Base-by-base conservation (phyloP, 2,329 filamentous ascomycete species). In the Drechslerella coelobrocha region DNA sequence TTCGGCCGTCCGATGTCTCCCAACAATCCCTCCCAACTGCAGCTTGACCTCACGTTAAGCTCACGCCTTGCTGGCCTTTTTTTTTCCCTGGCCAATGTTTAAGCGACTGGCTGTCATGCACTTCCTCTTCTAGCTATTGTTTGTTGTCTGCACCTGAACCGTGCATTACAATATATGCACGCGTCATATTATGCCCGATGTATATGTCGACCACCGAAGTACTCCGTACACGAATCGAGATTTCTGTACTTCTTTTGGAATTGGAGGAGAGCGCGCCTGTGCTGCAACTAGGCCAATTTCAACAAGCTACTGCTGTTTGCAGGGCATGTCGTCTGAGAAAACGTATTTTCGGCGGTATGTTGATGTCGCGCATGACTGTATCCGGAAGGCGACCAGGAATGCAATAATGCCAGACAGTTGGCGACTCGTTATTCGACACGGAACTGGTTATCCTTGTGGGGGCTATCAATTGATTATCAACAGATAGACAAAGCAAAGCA, bases 11-110 rank as follows among this genome's bases (percentile, higher is more conserved):
- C 41, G 41, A 19, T 6, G n/a, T 45, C 41, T 21, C 19, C n/a
- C 41, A 45, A 45, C 41, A 45, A 34, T 34, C n/a, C n/a, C n/a
- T n/a, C n/a, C n/a, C n/a, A n/a, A n/a, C n/a, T n/a, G n/a, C n/a
- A n/a, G n/a, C n/a, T n/a, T n/a, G n/a, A n/a, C n/a, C 34, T 39
- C 34, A 39, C 34, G 34, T 39, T 39, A 39, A 39, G 12, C 34
- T 39, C 34, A 39, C 34, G 34, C 34, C 34, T 39, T 39, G 34
- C 34, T 39, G 34, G 34, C 34, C 34, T n/a, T 10, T n/a, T n/a
- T n/a, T n/a, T n/a, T n/a, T n/a, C n/a, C 5, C 34, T 2, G 34
- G 34, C 34, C 17, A 10, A 39, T 39, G 34, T 6, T n/a, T 39
- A 39, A 39, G 34, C 34, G 34, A 39, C 12, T 10, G 34, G 17